Percentiles rank a stretch among this genome's conserved stretches.
phyloP scores from a whole-genome alignment of 176 grass and related monocot genomes.

The Urochloa ruziziensis region DNA sequence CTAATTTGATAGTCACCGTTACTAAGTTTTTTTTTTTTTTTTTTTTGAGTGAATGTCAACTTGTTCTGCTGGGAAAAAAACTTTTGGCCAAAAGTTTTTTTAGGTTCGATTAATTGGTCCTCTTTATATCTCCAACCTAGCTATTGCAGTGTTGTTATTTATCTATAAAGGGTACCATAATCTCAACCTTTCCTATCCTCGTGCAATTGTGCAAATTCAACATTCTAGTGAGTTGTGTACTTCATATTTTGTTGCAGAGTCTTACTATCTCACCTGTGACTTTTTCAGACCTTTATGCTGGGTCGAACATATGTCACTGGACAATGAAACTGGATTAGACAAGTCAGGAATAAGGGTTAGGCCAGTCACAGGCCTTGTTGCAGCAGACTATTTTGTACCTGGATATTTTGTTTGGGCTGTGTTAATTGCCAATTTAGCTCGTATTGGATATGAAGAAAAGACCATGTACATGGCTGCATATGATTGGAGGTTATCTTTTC shows the following conservation, averaged over 20 bases:
- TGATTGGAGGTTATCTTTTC: conserved; percentile 99
- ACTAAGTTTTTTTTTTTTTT: neutral
- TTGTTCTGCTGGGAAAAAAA: neutral
- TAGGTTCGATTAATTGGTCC: neutral
- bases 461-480: conserved; percentile 99
- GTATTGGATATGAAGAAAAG: conserved; percentile 98
- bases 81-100: neutral
- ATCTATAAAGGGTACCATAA: neutral
- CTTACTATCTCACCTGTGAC: conserved; percentile 10
- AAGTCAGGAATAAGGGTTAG: conserved; percentile 88
- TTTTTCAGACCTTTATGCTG: conserved; percentile 90
- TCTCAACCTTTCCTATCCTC: neutral
- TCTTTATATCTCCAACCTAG: neutral
- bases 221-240: neutral
- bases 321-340: conserved; percentile 98
- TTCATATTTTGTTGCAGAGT: conserved; percentile 1
- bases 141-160: neutral
- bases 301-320: conserved; percentile 97
- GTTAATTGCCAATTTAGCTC: conserved; percentile 96
- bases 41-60: neutral
- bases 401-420: conserved; percentile 99
- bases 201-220: neutral
- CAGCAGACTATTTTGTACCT: conserved; percentile 99
- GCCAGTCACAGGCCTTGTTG: conserved; percentile 85
- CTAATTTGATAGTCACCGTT: neutral